phyloP scores from a whole-genome alignment of 768 basidiomycete genomes.

The Obba rivulosa region DNA sequence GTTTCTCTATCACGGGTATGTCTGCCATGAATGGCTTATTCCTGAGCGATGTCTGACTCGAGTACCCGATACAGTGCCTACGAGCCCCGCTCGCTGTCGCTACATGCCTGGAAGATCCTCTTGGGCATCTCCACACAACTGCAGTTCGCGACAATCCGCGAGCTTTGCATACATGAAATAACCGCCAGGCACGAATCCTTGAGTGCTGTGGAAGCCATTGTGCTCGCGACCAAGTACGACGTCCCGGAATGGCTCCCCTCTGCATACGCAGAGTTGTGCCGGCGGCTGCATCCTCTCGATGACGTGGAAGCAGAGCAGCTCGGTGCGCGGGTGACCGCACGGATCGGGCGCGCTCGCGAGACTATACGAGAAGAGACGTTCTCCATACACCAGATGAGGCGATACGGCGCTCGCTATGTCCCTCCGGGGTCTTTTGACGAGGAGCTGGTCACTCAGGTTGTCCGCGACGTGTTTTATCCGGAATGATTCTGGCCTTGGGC shows the following conservation, averaged over 20 bases:
- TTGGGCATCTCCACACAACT: constrained; percentile 34
- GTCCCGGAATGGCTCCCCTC: constrained; percentile 17
- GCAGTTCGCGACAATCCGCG: constrained; percentile 28
- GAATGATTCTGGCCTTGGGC: too few species aligned
- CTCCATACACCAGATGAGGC: constrained; percentile 5
- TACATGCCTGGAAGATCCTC: constrained; percentile 32
- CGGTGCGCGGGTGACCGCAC: constrained; percentile 16
- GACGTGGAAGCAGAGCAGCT: constrained; percentile 21
- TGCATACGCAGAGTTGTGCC: constrained; percentile 20
- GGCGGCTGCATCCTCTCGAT: constrained; percentile 15
- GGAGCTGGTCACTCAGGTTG: constrained; percentile 14
- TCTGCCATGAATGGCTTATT: too few species aligned
- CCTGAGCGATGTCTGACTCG: too few species aligned
- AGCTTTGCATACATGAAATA: constrained; percentile 26
- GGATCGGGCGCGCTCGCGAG: constrained; percentile 22
- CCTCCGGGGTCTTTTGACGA: constrained; percentile 12
- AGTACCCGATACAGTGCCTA: constrained; percentile 13
- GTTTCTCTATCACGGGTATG: constrained; percentile 35
- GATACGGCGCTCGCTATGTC: constrained; percentile 9
- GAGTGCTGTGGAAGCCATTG: constrained; percentile 13
- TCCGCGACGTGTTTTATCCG: constrained; percentile 14
- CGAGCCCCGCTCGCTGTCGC: constrained; percentile 12
- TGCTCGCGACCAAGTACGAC: constrained; percentile 16
- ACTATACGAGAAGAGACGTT: constrained; percentile 16
- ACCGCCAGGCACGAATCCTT: constrained; percentile 9